phyloP scores from a whole-genome alignment of 2,329 filamentous ascomycete genomes.

The Scedosporium aurantiacum region DNA sequence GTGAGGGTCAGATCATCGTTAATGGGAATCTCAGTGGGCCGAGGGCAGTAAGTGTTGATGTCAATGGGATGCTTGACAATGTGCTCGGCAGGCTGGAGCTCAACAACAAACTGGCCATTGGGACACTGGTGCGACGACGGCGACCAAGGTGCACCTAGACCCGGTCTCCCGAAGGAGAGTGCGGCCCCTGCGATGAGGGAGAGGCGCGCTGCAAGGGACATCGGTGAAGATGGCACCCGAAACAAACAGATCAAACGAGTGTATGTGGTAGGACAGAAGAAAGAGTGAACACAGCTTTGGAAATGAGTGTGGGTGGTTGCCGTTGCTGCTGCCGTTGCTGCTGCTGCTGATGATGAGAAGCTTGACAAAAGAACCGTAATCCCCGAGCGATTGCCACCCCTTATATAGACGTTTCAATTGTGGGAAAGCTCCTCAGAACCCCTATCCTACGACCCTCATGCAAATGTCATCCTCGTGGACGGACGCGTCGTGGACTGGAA shows the following conservation, averaged over 20 bases:
- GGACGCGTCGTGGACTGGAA: no score
- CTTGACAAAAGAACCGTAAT: neutral
- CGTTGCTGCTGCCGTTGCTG: neutral
- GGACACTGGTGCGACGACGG: conserved; percentile 4
- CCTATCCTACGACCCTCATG: no score
- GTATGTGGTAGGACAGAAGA: neutral
- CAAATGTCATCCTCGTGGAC: no score
- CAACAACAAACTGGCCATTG: neutral
- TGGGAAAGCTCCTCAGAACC: no score
- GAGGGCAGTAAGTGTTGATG: conserved; percentile 4
- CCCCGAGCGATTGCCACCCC: neutral
- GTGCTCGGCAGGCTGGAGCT: conserved; percentile 7
- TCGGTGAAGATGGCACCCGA: neutral
- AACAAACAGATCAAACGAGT: no score
- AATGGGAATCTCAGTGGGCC: conserved; percentile 9
- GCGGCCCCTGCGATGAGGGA: neutral
- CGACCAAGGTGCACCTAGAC: neutral
- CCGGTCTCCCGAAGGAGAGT: neutral
- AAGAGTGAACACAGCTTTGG: no score
- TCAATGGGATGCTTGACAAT: conserved; percentile 7
- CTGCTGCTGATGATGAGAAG: neutral
- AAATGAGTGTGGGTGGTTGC: neutral
- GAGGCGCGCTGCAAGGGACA: neutral
- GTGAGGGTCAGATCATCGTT: conserved; percentile 5
- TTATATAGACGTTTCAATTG: neutral